These are phyloP conservation scores for Stenogyne calaminthoides DNA, from an alignment of 305 asterid species.

Conservation along the genomic window DNA sequence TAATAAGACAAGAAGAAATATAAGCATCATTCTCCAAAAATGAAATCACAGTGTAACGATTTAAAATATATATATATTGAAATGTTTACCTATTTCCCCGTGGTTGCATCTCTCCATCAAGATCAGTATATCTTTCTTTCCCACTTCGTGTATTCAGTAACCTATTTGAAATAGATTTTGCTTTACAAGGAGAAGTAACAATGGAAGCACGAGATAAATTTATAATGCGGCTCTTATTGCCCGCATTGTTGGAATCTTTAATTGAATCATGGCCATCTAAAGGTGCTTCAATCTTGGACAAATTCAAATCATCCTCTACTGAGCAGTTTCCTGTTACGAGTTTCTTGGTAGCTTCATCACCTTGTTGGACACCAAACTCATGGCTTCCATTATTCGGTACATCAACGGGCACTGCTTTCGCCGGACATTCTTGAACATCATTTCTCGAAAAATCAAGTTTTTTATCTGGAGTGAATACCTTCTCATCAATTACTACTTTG, in stretches of 20 bases:
- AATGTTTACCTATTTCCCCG: slow-evolving; percentile 65
- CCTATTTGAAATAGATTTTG: slow-evolving; percentile 50
- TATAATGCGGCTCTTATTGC: slow-evolving; percentile 74
- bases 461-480: slow-evolving; percentile 37
- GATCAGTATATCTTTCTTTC: slow-evolving; percentile 60
- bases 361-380: slow-evolving; percentile 34
- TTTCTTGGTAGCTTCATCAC: slow-evolving; percentile 41
- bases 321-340: slow-evolving; percentile 38
- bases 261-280: slow-evolving; percentile 40
- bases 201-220: slow-evolving; percentile 61
- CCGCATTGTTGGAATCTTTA: slow-evolving; percentile 47
- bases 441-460: slow-evolving; percentile 36
- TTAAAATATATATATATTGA: background rate
- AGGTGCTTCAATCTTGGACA: slow-evolving; percentile 47
- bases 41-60: background rate
- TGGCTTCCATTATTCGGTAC: slow-evolving; percentile 37
- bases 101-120: slow-evolving; percentile 50
- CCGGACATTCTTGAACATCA: slow-evolving; percentile 32
- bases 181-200: slow-evolving; percentile 44
- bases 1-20: slow-evolving; percentile 29
- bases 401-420: slow-evolving; percentile 39
- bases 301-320: slow-evolving; percentile 41
- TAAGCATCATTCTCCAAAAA: slow-evolving; percentile 18
- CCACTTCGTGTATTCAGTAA: slow-evolving; percentile 53
- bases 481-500: slow-evolving; percentile 36